Conservation (phyloP, 2,329 filamentous ascomycete genomes). For the Huntiella decipiens region DNA sequence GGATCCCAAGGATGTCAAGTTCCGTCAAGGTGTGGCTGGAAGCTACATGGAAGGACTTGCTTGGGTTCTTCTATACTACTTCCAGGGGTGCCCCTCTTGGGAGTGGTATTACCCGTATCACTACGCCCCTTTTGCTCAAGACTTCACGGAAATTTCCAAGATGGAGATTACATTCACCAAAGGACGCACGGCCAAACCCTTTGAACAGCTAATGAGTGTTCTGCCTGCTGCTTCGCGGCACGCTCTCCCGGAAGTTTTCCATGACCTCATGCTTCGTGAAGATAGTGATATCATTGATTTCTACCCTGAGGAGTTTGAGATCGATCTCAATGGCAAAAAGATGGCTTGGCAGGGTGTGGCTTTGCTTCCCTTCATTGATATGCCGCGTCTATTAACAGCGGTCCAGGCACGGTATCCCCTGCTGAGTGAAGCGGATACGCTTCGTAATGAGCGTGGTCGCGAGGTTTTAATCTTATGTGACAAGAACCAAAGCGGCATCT, state of each 20-base stretch:
- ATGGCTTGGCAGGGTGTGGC: conserved; percentile 96
- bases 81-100: conserved; percentile 96
- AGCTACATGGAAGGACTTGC: conserved; percentile 89
- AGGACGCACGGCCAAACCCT: conserved; percentile 71
- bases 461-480: conserved; percentile 77
- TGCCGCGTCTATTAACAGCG: conserved; percentile 62
- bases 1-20: conserved; percentile 60
- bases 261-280: conserved; percentile 70
- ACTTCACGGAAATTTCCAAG: conserved; percentile 69
- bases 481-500: conserved; percentile 49
- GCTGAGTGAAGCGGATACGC: conserved; percentile 55
- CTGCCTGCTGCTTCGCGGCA: conserved; percentile 84
- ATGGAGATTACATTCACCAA: conserved; percentile 69
- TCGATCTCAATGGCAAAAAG: conserved; percentile 95
- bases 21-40: conserved; percentile 71
- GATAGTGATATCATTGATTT: conserved; percentile 93
- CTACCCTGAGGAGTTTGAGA: conserved; percentile 82
- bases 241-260: conserved; percentile 73
- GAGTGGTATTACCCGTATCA: conserved; percentile 99
- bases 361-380: conserved; percentile 88
- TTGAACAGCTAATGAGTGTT: conserved; percentile 97
- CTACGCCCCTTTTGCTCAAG: conserved; percentile 90
- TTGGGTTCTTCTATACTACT: conserved; percentile 94
- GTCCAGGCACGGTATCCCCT: conserved; percentile 69
- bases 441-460: conserved; percentile 60